Conservation (phyloP, 257 asterid species). For the Solanum appendiculatum region DNA sequence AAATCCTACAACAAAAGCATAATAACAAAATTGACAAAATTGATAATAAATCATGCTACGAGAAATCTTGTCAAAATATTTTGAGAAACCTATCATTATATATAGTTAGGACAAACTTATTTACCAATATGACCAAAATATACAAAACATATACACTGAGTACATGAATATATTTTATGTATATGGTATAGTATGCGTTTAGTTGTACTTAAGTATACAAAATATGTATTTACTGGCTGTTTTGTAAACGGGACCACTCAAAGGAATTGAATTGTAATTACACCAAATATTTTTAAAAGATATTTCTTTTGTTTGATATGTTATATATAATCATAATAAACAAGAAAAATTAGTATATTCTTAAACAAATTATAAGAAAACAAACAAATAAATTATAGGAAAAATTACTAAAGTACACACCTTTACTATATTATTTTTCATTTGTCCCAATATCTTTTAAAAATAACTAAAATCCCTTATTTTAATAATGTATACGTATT, state of each 20-base stretch:
- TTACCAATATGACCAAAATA: background rate
- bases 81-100: background rate
- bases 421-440: too few relatives aligned
- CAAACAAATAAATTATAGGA: background rate
- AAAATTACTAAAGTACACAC: too few relatives aligned
- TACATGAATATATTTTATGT: background rate
- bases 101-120: too few relatives aligned
- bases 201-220: background rate
- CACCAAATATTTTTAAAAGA: background rate
- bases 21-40: background rate
- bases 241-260: background rate
- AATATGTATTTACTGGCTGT: background rate
- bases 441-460: too few relatives aligned
- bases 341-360: background rate
- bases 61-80: too few relatives aligned
- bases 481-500: too few relatives aligned
- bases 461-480: too few relatives aligned
- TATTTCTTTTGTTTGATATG: background rate
- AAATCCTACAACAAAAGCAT: slow-evolving; percentile 7
- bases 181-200: background rate
- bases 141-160: background rate
- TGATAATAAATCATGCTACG: too few relatives aligned
- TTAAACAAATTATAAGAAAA: background rate
- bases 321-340: background rate
- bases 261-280: background rate